Evolutionary conservation across 306 rosid species (phyloP), one percentile per base, ranked within the genome.

Genomic region (Abrus precatorius): DNA sequence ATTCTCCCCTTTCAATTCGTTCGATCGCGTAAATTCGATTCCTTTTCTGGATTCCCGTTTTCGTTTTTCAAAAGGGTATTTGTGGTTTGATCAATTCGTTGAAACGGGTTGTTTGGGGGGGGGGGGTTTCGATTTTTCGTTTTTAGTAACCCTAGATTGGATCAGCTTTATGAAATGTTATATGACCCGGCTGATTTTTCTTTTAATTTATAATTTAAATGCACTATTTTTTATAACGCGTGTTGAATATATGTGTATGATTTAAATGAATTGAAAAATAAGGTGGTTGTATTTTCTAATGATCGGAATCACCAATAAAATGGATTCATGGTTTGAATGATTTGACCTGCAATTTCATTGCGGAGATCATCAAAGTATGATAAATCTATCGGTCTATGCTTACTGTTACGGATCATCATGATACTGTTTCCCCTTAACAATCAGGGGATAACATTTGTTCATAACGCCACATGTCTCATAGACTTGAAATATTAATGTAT

Each of bases 81-180:
- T 45, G 43, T 47, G n/a, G n/a, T 33, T 52, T 11, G 38, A 32
- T 45, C 73, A 34, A 76, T 75, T 69, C 3, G 1, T 9, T 44
- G 0, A 6, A 38, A 50, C 74, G 60, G 7, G 20, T 41, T 50
- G 56, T 12, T 53, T 61, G 1, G 1, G n/a, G 8, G 60, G 1
- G 1, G n/a, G 8, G 60, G 6, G 9, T 27, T 55, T 75, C 50
- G 7, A 32, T 27, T 60, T 48, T 67, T 75, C 3, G 38, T 43
- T 2, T 53, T 38, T 77, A 14, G 60, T 73, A 77, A 81, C 82
- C 90, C 87, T 86, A 86, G 79, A 66, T 77, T 77, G 69, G 87
- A 77, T 80, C 85, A 33, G 30, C n/a, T 80, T 66, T 63, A 1
- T 70, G 29, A 65, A 53, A 12, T 68, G 6, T 71, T 63, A 28